Conservation (phyloP, 768 basidiomycete species). For the Leucosporidium creatinivorum region DNA sequence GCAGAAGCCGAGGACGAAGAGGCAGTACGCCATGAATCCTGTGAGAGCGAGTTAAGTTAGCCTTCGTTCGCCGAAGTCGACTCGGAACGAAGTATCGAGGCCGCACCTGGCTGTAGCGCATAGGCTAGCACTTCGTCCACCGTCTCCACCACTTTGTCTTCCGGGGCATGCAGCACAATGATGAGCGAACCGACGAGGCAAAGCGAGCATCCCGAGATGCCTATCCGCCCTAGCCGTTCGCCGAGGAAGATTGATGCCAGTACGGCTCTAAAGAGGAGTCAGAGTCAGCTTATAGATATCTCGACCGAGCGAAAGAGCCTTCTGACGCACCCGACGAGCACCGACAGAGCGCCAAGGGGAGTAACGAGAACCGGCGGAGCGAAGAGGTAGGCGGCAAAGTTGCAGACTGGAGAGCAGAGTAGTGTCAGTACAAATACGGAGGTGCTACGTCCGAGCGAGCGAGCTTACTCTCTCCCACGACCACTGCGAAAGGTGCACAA, state of each 20-base stretch:
- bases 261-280: slow-evolving; percentile 57
- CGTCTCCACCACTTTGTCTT: slow-evolving; percentile 84
- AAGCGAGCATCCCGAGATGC: slow-evolving; percentile 73
- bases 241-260: slow-evolving; percentile 86
- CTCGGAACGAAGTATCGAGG: slow-evolving; percentile 74
- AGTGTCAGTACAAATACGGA: not conserved
- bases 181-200: slow-evolving; percentile 83
- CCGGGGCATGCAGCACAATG: slow-evolving; percentile 92
- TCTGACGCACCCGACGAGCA: slow-evolving; percentile 76
- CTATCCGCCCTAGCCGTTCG: slow-evolving; percentile 89
- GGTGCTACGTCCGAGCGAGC: slow-evolving; percentile 40
- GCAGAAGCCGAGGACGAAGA: slow-evolving; percentile 71
- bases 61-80: slow-evolving; percentile 46
- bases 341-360: slow-evolving; percentile 90
- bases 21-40: slow-evolving; percentile 89
- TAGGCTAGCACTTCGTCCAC: slow-evolving; percentile 89
- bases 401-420: slow-evolving; percentile 42
- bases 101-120: slow-evolving; percentile 91
- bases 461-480: slow-evolving; percentile 75
- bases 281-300: not conserved
- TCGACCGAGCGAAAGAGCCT: not conserved
- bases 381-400: slow-evolving; percentile 93
- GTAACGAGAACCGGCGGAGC: slow-evolving; percentile 98
- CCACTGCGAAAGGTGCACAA: slow-evolving; percentile 51
- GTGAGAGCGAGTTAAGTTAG: not conserved